Percentiles rank a stretch among this genome's conserved stretches.
Evolutionary conservation across 2,329 filamentous ascomycete genomes (phyloP).

Genomic region (Colletotrichum camelliae): DNA sequence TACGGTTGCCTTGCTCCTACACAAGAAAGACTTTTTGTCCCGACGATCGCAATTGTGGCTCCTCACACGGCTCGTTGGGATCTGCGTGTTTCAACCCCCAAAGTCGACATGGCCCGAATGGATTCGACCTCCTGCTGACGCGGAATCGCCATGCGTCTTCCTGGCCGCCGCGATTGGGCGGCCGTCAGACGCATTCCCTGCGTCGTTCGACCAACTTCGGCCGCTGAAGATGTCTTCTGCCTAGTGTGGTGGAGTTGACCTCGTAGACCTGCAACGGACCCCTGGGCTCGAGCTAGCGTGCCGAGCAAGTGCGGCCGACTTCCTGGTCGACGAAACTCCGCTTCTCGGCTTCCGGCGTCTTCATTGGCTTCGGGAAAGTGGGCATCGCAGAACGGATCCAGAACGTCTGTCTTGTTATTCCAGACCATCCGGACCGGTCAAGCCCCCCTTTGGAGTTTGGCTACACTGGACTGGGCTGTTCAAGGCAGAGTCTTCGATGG

Average conservation of each 20-base stretch:
- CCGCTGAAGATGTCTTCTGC: slow-evolving; percentile 7
- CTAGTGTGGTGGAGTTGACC: slow-evolving; percentile 14
- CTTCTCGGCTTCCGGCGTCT: not conserved
- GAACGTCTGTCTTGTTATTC: not conserved
- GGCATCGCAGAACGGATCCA: not conserved
- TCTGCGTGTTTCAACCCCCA: slow-evolving; percentile 18
- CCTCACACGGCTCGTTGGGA: not conserved
- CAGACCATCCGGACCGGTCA: not conserved
- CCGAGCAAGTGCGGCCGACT: not conserved
- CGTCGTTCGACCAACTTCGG: not conserved
- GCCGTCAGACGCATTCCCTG: not conserved
- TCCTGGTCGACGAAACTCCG: not conserved
- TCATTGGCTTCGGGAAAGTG: not conserved
- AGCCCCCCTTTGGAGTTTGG: not conserved
- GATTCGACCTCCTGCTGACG: not conserved
- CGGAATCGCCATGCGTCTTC: not conserved
- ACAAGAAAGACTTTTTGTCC: not conserved
- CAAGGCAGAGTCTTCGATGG: not conserved
- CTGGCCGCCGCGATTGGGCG: not conserved
- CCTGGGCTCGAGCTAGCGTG: not conserved
- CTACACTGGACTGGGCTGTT: not conserved
- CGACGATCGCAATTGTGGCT: slow-evolving; percentile 10
- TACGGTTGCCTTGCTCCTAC: not conserved
- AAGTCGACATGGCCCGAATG: not conserved
- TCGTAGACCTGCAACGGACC: not conserved